Evolutionary conservation across 1,284 basidiomycete genomes (phyloP).

Genomic region (Leccinum subrobustum): DNA sequence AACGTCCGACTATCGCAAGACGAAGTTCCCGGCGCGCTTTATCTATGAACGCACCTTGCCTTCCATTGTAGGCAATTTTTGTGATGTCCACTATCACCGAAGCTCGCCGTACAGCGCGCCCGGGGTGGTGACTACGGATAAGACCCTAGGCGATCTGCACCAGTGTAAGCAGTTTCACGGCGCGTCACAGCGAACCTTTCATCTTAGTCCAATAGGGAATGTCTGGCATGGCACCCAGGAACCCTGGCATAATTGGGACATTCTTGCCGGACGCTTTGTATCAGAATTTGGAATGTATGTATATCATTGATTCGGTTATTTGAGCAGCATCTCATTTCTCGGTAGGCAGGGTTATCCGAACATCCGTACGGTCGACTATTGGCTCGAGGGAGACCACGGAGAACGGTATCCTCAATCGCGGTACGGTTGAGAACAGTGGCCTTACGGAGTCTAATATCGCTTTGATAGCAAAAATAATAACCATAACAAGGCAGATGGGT

Average conservation of each 20-base stretch:
- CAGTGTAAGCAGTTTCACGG: conserved; percentile 56
- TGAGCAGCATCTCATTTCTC: conserved; percentile 3
- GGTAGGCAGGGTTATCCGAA: conserved; percentile 80
- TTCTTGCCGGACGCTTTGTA: conserved; percentile 81
- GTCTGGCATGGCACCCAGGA: conserved; percentile 91
- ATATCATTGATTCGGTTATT: not conserved
- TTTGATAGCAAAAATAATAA: conserved; percentile 60
- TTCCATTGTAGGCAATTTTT: conserved; percentile 60
- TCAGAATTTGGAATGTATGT: conserved; percentile 86
- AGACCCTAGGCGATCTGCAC: conserved; percentile 80
- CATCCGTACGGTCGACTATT: conserved; percentile 81
- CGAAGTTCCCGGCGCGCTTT: conserved; percentile 82
- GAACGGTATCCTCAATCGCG: conserved; percentile 88
- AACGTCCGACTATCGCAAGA: conserved; percentile 76
- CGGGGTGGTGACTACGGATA: conserved; percentile 71
- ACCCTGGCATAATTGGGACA: conserved; percentile 89
- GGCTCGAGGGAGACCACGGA: conserved; percentile 66
- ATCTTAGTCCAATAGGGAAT: conserved; percentile 54
- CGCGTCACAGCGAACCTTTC: not conserved
- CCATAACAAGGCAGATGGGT: conserved; percentile 90
- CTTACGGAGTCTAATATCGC: conserved; percentile 1
- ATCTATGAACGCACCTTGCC: conserved; percentile 87
- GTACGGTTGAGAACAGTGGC: conserved; percentile 41
- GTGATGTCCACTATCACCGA: conserved; percentile 78
- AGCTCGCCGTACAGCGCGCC: conserved; percentile 84